Percentiles rank a stretch among this genome's conserved stretches.
phyloP scores from a whole-genome alignment of 352 stramenopile species.

The Phytopythium litorale region DNA sequence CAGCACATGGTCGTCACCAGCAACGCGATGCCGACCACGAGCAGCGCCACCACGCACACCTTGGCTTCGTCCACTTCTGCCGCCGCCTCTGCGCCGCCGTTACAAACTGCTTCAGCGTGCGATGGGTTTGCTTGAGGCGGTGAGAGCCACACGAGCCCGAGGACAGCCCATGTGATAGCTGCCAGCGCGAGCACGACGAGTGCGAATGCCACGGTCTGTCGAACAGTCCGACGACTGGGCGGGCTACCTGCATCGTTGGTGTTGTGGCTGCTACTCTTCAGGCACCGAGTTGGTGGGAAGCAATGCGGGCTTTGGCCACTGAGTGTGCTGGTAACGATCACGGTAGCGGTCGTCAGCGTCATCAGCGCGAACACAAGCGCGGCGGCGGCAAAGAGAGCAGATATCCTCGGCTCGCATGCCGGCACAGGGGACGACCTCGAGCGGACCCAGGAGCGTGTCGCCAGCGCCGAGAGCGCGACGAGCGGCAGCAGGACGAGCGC shows the following conservation, averaged over 20 bases:
- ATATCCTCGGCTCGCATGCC: slow-evolving; percentile 5
- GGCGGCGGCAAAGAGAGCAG: slow-evolving; percentile 23
- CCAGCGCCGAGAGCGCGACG: slow-evolving; percentile 13
- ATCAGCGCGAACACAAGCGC: slow-evolving; percentile 19
- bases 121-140: not conserved
- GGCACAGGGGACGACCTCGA: not conserved
- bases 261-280: not conserved
- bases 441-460: slow-evolving; percentile 25
- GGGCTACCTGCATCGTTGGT: no score
- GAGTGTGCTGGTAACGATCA: slow-evolving; percentile 9
- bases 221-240: not conserved
- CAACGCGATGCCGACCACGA: slow-evolving; percentile 28
- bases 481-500: slow-evolving; percentile 27
- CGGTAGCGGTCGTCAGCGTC: slow-evolving; percentile 11
- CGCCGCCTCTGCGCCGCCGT: not conserved
- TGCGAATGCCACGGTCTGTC: not conserved
- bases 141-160: slow-evolving; percentile 17
- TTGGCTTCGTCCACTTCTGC: slow-evolving; percentile 6
- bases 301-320: not conserved
- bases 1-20: slow-evolving; percentile 48
- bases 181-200: slow-evolving; percentile 11
- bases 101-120: slow-evolving; percentile 5
- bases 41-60: slow-evolving; percentile 26
- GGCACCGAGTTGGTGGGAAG: not conserved
- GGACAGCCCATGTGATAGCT: slow-evolving; percentile 19